Conservation (phyloP, 116 monocot species). For the Papilionanthe hybrid region DNA sequence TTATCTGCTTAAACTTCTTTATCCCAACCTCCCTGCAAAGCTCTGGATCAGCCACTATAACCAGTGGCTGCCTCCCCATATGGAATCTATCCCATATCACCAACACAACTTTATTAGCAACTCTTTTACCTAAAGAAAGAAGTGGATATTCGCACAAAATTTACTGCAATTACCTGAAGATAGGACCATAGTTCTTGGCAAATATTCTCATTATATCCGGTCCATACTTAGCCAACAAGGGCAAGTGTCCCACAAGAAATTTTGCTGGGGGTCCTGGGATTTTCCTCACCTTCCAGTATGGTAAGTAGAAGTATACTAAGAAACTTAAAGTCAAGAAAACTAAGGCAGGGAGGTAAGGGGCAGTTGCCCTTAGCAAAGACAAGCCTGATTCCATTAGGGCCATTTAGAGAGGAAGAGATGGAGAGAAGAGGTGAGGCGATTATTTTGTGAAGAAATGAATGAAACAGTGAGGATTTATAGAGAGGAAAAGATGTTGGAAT, state of each 20-base stretch:
- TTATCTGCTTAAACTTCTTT: slow-evolving; percentile 72
- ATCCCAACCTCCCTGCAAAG: slow-evolving; percentile 77
- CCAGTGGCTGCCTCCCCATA: slow-evolving; percentile 82
- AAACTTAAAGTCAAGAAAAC: slow-evolving; percentile 12
- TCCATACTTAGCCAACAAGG: slow-evolving; percentile 64
- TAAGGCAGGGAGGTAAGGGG: not conserved
- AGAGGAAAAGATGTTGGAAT: not conserved
- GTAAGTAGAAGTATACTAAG: slow-evolving; percentile 52
- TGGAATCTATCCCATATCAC: slow-evolving; percentile 45
- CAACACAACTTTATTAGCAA: too few relatives aligned
- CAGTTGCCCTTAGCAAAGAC: not conserved
- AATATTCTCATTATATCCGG: slow-evolving; percentile 62
- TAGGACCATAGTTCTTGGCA: slow-evolving; percentile 72
- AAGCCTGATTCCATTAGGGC: not conserved
- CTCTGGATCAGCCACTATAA: slow-evolving; percentile 75
- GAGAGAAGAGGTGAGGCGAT: not conserved
- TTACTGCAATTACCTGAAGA: slow-evolving; percentile 50
- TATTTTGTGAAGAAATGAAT: not conserved
- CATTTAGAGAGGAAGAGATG: not conserved
- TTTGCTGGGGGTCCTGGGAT: slow-evolving; percentile 62
- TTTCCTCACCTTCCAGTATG: slow-evolving; percentile 60
- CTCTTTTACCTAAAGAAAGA: not conserved
- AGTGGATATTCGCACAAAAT: not conserved
- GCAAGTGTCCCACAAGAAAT: slow-evolving; percentile 70
- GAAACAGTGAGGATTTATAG: slow-evolving; percentile 1